Base-by-base conservation (phyloP, 1,284 basidiomycete species). In the Microstroma glucosiphilum region DNA sequence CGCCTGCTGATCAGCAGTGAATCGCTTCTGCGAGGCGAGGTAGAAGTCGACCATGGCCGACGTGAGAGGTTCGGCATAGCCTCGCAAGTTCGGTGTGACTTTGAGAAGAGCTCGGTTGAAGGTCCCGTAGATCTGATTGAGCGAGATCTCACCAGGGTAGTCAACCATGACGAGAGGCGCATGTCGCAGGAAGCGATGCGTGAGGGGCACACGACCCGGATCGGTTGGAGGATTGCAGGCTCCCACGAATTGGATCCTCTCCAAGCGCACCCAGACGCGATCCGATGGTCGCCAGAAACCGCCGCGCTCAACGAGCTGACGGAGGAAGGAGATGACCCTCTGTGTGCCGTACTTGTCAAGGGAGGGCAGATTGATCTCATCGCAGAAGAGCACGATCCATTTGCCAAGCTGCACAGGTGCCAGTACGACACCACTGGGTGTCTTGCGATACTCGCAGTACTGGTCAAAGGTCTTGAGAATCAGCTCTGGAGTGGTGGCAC, bases 181-280 rank as follows among this genome's bases (percentile, higher is more conserved):
- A 80, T 99, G 96, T 9, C 96, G 89, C 64, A 98, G 84, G 87
- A 98, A 98, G 67, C 96, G 87, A 79, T 96, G 92, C 66, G 87
- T 93, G 62, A 99, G 87, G 40, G 94, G 92, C n/a, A 98, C 93
- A 81, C 96, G 91, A 60, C 96, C 96, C 49, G 96, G 93, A 82
- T 99, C 96, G n/a, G 96, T 99, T 0, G 96, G 96, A 23, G 96
- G 96, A 78, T 99, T 99, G 82, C 96, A 99, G 54, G 96, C 96
- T 40, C 96, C 96, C 48, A 99, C 96, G 76, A 99, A 97, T 80
- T 99, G 96, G 67, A 99, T 96, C 25, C 96, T 88, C 80, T 99
- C 96, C 62, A 99, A 84, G 71, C 88, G 90, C 69, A 99, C 92
- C 96, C 96, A 99, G 8, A 92, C 86, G 85, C 94, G 92, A 80